A percentile compares a stretch with the other conserved stretches of the same genome.
phyloP scores from a whole-genome alignment of 495 filamentous ascomycete genomes.

The Penicillium bovifimosum region DNA sequence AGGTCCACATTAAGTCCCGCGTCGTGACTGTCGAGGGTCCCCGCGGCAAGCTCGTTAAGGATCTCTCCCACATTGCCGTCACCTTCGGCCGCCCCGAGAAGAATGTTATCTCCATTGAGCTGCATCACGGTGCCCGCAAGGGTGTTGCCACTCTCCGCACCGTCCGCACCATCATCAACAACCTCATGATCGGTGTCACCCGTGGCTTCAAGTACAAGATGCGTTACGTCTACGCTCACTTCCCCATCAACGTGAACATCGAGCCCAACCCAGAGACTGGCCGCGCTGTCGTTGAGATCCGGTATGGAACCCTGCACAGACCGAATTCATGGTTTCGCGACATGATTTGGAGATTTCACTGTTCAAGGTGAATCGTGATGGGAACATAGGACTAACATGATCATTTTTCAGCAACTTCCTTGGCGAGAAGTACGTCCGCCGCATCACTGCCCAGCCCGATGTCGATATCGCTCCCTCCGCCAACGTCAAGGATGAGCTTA shows the following conservation, averaged over 20 bases:
- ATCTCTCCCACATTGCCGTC: slow-evolving; percentile 91
- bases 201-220: slow-evolving; percentile 99
- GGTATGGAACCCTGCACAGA: slow-evolving; percentile 54
- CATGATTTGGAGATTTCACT: neutral
- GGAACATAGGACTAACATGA: neutral
- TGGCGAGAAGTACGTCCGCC: slow-evolving; percentile 98
- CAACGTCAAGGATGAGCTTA: slow-evolving; percentile 94
- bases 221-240: slow-evolving; percentile 99
- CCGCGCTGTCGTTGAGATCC: slow-evolving; percentile 87
- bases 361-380: neutral
- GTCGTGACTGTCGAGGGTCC: slow-evolving; percentile 94
- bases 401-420: slow-evolving; percentile 79
- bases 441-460: slow-evolving; percentile 79
- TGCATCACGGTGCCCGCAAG: slow-evolving; percentile 97
- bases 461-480: slow-evolving; percentile 84
- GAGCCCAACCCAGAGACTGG: slow-evolving; percentile 94
- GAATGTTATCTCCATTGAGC: slow-evolving; percentile 84
- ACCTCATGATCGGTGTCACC: slow-evolving; percentile 95
- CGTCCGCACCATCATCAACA: slow-evolving; percentile 95
- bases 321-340: neutral
- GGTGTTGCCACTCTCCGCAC: slow-evolving; percentile 96
- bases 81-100: slow-evolving; percentile 82
- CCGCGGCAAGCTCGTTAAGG: slow-evolving; percentile 91
- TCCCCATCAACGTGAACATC: slow-evolving; percentile 99
- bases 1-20: slow-evolving; percentile 91